Conservation (phyloP, 2,329 filamentous ascomycete species). For the Zymoseptoria crescenta region DNA sequence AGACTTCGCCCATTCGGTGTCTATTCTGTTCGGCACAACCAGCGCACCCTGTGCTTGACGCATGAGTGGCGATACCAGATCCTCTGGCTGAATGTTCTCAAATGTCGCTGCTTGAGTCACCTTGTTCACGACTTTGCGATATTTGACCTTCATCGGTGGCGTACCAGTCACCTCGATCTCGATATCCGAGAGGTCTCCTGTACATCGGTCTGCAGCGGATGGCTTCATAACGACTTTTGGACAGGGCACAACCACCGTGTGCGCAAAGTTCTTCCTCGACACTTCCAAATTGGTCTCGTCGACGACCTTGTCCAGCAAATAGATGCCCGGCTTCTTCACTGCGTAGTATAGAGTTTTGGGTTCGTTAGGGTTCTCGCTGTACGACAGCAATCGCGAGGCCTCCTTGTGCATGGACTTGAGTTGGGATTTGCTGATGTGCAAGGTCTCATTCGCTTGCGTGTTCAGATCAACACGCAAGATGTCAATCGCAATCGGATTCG, state of each 20-base stretch:
- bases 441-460: constrained; percentile 68
- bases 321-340: constrained; percentile 80
- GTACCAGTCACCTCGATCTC: constrained; percentile 78
- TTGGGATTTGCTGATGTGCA: constrained; percentile 66
- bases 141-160: constrained; percentile 84
- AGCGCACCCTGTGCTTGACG: constrained; percentile 46
- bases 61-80: constrained; percentile 69
- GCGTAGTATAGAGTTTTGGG: constrained; percentile 54
- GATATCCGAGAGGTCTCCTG: constrained; percentile 79
- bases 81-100: constrained; percentile 87
- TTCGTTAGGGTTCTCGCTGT: constrained; percentile 34
- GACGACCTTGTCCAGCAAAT: constrained; percentile 74
- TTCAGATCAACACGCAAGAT: constrained; percentile 80
- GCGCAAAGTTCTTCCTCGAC: constrained; percentile 53
- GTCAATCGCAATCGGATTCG: constrained; percentile 79
- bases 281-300: constrained; percentile 86
- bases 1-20: constrained; percentile 72
- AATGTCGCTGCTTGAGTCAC: constrained; percentile 80
- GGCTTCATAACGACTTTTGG: constrained; percentile 68
- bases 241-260: constrained; percentile 79
- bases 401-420: constrained; percentile 67
- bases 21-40: constrained; percentile 51
- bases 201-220: constrained; percentile 62
- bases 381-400: constrained; percentile 51
- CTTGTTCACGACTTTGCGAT: constrained; percentile 79